Percentiles rank a stretch among this genome's conserved stretches.
Evolutionary conservation across 2,329 filamentous ascomycete species (phyloP).

Genomic region (Monosporascus sp.): DNA sequence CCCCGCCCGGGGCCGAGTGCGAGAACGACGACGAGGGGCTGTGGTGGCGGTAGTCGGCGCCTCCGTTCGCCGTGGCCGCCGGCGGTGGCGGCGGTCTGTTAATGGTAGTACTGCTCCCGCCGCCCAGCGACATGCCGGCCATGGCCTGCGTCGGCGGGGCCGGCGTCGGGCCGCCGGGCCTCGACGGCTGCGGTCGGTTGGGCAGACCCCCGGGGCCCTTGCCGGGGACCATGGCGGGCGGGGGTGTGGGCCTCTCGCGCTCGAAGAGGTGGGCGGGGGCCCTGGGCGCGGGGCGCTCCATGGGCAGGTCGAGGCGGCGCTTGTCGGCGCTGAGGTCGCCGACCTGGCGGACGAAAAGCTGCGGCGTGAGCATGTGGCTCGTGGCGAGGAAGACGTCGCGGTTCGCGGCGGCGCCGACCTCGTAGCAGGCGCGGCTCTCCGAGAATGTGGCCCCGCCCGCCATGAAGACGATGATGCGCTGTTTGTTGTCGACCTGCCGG

Average conservation of each 20-base stretch:
- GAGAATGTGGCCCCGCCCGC: conserved; percentile 93
- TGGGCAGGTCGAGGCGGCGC: conserved; percentile 71
- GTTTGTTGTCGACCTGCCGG: conserved; percentile 71
- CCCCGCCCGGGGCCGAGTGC: neutral
- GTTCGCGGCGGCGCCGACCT: conserved; percentile 65
- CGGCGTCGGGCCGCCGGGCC: conserved; percentile 20
- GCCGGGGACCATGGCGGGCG: conserved; percentile 10
- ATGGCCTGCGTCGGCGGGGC: conserved; percentile 1
- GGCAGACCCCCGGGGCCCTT: neutral
- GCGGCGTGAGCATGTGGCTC: conserved; percentile 87
- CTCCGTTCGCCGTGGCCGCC: conserved; percentile 4
- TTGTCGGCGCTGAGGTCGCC: conserved; percentile 73
- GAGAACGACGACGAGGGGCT: conserved; percentile 16
- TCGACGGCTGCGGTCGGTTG: conserved; percentile 7
- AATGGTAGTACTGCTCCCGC: conserved; percentile 12
- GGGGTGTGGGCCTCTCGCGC: conserved; percentile 28
- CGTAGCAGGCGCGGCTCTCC: conserved; percentile 84
- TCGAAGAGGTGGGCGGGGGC: conserved; percentile 86
- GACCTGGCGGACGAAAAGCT: conserved; percentile 76
- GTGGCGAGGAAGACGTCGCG: conserved; percentile 85
- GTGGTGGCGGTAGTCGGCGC: conserved; percentile 15
- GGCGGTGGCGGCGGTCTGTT: conserved; percentile 1
- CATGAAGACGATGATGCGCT: conserved; percentile 90
- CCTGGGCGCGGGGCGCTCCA: conserved; percentile 72
- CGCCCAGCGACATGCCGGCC: conserved; percentile 3